Evolutionary conservation across 352 stramenopile species (phyloP), one percentile per base, ranked within the genome.

Genomic region (Globisporangium viniferum): DNA sequence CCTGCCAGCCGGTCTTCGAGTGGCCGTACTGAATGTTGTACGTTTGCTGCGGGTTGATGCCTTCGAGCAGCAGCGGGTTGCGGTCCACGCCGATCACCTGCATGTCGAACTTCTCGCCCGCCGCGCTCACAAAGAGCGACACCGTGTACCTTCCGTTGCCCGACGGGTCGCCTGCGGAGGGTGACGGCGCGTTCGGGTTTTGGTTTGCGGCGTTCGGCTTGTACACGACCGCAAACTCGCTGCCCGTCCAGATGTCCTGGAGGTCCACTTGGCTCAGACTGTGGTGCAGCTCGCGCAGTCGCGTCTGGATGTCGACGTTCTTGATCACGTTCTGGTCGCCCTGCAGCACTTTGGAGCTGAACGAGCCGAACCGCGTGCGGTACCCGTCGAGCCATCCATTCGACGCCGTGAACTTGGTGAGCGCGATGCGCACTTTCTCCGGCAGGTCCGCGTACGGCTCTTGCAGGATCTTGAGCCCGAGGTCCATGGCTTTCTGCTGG

Each of bases 341-440:
- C 8, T 78, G 71, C 10, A 82, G 64, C 44, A 91, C 82, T 54
- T 92, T 94, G 54, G 81, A 90, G 64, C 81, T 93, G 71, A 95
- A 93, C 18, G 82, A 91, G 18, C 87, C 87, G 65, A 95, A 95
- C 10, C 87, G 76, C 51, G 84, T 93, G 67, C 87, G 77, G 68
- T 93, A 95, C n/a, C 87, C 87, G 55, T 95, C 87, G 29, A 95
- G 71, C 87, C 87, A 95, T 62, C 87, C 87, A 68, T 95, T 95
- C 2, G 87, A 95, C 14, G 84, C 87, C 22, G 79, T 89, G 55
- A 95, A 95, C 68, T 88, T 91, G 66, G 75, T 62, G 39, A 95
- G 67, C 39, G 87, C 82, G n/a, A 83, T 75, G n/a, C 81, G 77
- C 15, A 93, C 79, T 58, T 92, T 92, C 4, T 95, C 85, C 0